Base-by-base conservation (phyloP, 2,329 filamentous ascomycete genomes). In the Phialophora verrucosa region DNA sequence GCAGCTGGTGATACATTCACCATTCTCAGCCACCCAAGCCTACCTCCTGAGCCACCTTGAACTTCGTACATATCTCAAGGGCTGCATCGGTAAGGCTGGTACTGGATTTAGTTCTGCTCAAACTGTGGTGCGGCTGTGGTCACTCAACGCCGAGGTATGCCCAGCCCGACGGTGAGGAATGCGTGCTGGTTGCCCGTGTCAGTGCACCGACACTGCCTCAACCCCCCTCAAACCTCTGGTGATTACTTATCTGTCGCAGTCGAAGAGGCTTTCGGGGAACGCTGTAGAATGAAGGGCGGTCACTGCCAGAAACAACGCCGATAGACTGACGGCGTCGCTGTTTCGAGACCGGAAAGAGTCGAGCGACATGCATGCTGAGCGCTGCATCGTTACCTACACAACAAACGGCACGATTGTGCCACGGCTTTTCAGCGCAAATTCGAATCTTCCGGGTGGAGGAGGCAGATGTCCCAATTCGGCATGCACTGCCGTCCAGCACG, bases 401-500 rank as follows among this genome's bases (percentile, higher is more conserved):
- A 60, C 55, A 54, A 23, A 51, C 54, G 14, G 53, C 27, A 23
- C 35, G 25, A n/a, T 12, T 14, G 25, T 38, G 35, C 38, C 29
- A 20, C 10, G 42, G 35, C 49, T 59, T 54, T 17, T 71, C 64
- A 71, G 25, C 68, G 63, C 38, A 73, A 51, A 47, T 70, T 73
- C 50, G 66, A 70, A 54, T 73, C 72, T 38, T 72, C 70, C 20
- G 70, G 68, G 42, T 72, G 68, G 31, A 73, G 62, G 31, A 72
- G 60, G 47, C 70, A 73, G 10, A 73, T 71, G 20, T 59, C 65
- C 72, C 72, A 73, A 44, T 73, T 72, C n/a, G 72, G 70, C 69
- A 73, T 72, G 29, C 70, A 72, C 57, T 63, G 67, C 32, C 60
- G 53, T 32, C 62, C 64, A 44, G 50, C 31, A 27, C 67, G 53